Evolutionary conservation across 192 early-diverging fungal genomes (phyloP), one percentile per base, ranked within the genome.

Genomic region (Radiomyces spectabilis): DNA sequence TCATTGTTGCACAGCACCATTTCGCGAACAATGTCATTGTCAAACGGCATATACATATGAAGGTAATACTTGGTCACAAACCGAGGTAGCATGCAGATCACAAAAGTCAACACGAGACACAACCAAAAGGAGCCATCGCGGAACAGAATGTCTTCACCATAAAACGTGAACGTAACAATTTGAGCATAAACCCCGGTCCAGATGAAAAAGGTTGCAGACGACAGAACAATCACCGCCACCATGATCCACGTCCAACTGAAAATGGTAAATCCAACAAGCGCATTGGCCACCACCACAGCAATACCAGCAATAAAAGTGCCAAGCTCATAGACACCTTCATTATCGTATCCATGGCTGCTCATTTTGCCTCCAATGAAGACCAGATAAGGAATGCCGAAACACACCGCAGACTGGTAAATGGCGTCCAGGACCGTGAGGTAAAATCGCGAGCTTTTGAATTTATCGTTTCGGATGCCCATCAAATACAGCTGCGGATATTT

Each of bases 21-120:
- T 24, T 93, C 93, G 49, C 88, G 88, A 32, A 95, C 77, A 35
- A 95, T 79, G 25, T 92, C 84, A 5, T 82, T 81, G 59, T 95
- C 89, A 42, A 76, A 88, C 5, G 93, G 93, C 37, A 68, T 71
- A 66, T 86, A 76, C 29, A 80, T 77, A 30, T 88, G 84, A 18
- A 79, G 72, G 30, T 74, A 65, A 61, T 83, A 89, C 65, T 86
- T 83, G 24, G 76, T 68, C 26, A 75, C 65, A 40, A 81, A 80
- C 18, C 88, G 81, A 16, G 93, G 93, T 57, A 89, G 51, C 72
- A 88, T 76, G 39, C 88, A 87, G 18, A 85, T 42, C 0, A 82
- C 35, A 15, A 81, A 67, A 0, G 75, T 73, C 19, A 93, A 54
- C 2, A 73, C 42, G 46, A 91, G 54, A 10, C 75, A 56, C 8